phyloP scores from a whole-genome alignment of 768 basidiomycete species.

The Leccinum ochraceum region DNA sequence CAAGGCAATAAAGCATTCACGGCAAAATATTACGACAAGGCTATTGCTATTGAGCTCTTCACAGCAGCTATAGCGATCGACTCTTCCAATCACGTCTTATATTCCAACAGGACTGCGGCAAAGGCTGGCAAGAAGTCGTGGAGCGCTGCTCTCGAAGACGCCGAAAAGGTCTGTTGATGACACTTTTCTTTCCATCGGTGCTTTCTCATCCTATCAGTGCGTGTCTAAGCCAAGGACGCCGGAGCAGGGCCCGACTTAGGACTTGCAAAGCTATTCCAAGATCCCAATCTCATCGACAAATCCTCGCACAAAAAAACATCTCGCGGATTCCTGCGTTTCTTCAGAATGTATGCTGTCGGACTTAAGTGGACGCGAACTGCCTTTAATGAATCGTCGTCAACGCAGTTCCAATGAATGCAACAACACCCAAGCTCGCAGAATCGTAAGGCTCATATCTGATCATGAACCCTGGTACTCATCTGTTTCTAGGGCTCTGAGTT shows the following conservation, averaged over 20 bases:
- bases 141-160: constrained; percentile 72
- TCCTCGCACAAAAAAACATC: constrained; percentile 80
- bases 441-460: constrained; percentile 37
- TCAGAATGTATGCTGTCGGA: constrained; percentile 48
- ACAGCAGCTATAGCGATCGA: too few relatives aligned
- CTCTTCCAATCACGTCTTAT: too few relatives aligned
- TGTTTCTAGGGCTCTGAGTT: constrained; percentile 48
- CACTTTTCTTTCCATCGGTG: constrained; percentile 1
- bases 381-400: not conserved
- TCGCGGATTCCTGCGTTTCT: constrained; percentile 82
- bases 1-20: too few relatives aligned
- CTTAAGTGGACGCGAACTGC: not conserved
- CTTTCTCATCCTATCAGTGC: constrained; percentile 48
- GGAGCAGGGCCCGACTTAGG: constrained; percentile 49
- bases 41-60: too few relatives aligned
- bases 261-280: constrained; percentile 75
- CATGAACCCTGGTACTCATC: constrained; percentile 9
- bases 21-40: too few relatives aligned
- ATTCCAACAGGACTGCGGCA: too few relatives aligned
- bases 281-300: constrained; percentile 82
- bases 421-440: constrained; percentile 66
- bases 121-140: too few relatives aligned
- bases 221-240: constrained; percentile 45
- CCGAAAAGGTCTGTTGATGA: constrained; percentile 67
- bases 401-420: constrained; percentile 65